phyloP scores from a whole-genome alignment of 371 early-diverging fungal genomes.

The Mucor ambiguus region DNA sequence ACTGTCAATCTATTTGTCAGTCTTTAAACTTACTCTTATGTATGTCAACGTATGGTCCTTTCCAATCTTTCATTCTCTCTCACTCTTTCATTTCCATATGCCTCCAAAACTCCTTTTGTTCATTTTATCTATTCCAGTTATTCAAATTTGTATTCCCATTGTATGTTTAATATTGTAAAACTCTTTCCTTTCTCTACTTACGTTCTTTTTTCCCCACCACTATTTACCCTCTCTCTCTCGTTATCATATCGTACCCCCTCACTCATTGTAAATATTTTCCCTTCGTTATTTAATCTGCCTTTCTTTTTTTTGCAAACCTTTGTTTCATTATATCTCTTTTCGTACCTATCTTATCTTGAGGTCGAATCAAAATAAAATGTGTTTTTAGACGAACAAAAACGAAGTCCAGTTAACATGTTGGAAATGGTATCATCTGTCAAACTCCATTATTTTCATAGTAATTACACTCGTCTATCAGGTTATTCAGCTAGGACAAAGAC shows the following conservation, averaged over 20 bases:
- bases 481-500: not conserved
- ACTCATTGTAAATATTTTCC: not conserved
- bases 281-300: not conserved
- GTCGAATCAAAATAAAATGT: not conserved
- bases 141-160: slow-evolving; percentile 5
- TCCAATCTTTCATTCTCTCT: slow-evolving; percentile 1
- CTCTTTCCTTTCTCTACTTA: slow-evolving; percentile 6
- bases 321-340: not conserved
- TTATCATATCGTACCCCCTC: not conserved
- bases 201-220: not conserved
- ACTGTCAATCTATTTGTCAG: slow-evolving; percentile 38
- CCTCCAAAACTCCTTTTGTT: not conserved
- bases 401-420: not conserved
- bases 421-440: not conserved
- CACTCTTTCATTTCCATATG: not conserved
- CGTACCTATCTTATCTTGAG: not conserved
- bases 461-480: not conserved
- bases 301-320: slow-evolving; percentile 2
- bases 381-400: slow-evolving; percentile 7
- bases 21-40: slow-evolving; percentile 15
- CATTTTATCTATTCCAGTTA: not conserved
- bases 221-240: not conserved
- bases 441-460: not conserved
- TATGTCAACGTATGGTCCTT: slow-evolving; percentile 2
- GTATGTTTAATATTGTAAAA: slow-evolving; percentile 7